phyloP scores from a whole-genome alignment of 2,329 filamentous ascomycete species.

The Aspergillus aculeatus region DNA sequence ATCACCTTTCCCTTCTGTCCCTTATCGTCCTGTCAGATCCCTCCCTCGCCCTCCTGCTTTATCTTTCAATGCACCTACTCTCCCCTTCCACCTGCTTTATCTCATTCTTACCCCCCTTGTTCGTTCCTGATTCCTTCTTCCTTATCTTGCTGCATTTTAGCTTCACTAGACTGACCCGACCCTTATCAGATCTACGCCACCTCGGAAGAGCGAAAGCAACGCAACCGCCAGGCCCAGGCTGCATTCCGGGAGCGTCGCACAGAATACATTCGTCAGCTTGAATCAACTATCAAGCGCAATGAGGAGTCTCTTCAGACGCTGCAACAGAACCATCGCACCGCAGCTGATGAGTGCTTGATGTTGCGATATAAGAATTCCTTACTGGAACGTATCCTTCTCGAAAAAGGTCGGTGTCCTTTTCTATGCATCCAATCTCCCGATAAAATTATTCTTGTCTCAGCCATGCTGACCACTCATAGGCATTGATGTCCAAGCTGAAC shows the following conservation, averaged over 20 bases:
- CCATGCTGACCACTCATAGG: constrained; percentile 51
- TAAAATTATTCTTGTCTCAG: constrained; percentile 5
- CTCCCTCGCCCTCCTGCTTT: constrained; percentile 8
- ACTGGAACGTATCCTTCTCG: constrained; percentile 88
- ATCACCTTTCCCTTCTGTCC: constrained; percentile 8
- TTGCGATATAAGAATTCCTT: constrained; percentile 97
- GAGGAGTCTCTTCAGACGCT: constrained; percentile 90
- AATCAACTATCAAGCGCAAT: constrained; percentile 95
- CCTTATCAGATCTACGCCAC: constrained; percentile 85
- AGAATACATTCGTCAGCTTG: constrained; percentile 98
- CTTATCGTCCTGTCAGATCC: constrained; percentile 17
- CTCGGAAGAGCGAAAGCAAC: constrained; percentile 96
- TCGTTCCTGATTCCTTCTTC: constrained; percentile 11
- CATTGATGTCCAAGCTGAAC: constrained; percentile 94
- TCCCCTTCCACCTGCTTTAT: background rate
- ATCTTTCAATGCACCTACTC: background rate
- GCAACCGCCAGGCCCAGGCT: constrained; percentile 94
- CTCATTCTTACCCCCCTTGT: background rate
- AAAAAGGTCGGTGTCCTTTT: constrained; percentile 68
- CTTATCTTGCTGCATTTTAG: background rate
- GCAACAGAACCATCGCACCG: constrained; percentile 89
- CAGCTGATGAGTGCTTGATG: constrained; percentile 97
- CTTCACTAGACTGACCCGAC: constrained; percentile 15
- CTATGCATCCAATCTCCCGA: background rate
- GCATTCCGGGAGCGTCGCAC: constrained; percentile 95